Percentiles rank a stretch among this genome's conserved stretches.
Conservation (phyloP, 2,329 filamentous ascomycete species). For the Bertia moriformis region DNA sequence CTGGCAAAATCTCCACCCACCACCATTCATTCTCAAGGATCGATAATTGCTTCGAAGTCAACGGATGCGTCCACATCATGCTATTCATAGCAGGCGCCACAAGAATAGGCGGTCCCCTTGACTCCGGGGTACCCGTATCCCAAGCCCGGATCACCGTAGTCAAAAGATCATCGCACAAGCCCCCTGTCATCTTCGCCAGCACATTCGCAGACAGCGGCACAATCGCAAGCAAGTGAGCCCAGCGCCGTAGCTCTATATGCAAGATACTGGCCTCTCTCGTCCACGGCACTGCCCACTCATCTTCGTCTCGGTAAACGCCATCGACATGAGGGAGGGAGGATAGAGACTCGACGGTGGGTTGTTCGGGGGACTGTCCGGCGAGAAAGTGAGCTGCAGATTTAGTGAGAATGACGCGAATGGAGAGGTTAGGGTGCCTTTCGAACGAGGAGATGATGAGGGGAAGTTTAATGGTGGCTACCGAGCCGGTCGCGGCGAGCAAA, state of each 20-base stretch:
- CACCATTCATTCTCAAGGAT: constrained; percentile 33
- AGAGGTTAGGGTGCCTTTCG: constrained; percentile 35
- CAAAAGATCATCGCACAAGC: constrained; percentile 65
- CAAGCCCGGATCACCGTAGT: constrained; percentile 68
- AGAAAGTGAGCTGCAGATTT: constrained; percentile 63
- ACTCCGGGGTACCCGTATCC: constrained; percentile 41
- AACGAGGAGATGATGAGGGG: constrained; percentile 50
- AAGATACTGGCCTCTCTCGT: constrained; percentile 64
- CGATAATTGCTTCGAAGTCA: constrained; percentile 59
- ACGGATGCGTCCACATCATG: constrained; percentile 76
- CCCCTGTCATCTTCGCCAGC: constrained; percentile 68
- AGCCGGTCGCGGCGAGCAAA: constrained; percentile 51
- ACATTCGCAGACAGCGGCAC: constrained; percentile 74
- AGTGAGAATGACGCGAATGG: constrained; percentile 76
- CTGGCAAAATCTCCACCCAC: constrained; percentile 26
- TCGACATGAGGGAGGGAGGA: constrained; percentile 56
- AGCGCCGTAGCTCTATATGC: constrained; percentile 75
- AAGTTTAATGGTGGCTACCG: constrained; percentile 81
- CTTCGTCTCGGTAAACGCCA: constrained; percentile 66
- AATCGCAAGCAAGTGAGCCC: constrained; percentile 69
- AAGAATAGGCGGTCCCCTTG: constrained; percentile 46
- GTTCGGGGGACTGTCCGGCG: constrained; percentile 59
- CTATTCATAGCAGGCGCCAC: constrained; percentile 80
- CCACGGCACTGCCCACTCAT: constrained; percentile 76
- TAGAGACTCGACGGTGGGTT: constrained; percentile 53